Base-by-base conservation (phyloP, 805 yeast species). In the baker's yeast (Saccharomyces cerevisiae) region DNA sequence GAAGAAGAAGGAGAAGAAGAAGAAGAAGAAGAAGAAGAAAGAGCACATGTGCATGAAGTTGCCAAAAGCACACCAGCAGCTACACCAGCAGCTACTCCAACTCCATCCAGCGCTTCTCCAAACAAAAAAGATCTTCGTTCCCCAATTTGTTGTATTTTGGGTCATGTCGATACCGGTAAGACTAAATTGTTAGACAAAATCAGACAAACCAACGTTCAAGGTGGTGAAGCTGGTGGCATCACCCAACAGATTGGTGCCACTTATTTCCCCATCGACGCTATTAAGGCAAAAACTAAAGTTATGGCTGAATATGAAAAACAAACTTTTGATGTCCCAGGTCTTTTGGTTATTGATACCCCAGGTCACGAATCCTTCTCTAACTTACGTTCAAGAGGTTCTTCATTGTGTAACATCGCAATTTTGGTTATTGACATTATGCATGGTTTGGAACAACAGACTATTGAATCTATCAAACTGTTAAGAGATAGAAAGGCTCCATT, bases 241-340 rank as follows among this genome's bases (percentile, higher is more conserved):
- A 94, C 99, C 60, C 99, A 94, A 80, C 99, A 94, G 76, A 94
- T 94, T 70, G 99, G 99, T 82, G 99, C 99, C 54, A 94, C 99
- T 24, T 94, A 94, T 72, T 94, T 94, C 89, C 99, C 99, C 57
- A 90, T 94, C 62, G 95, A 87, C 30, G 90, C 97, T 47, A 89
- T 94, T 66, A 84, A 85, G 72, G 83, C 83, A 68, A 94, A 94
- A 76, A 94, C 98, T 28, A 86, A 83, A 48, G 95, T 87, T 51
- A 92, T 94, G 97, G 82, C 87, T 54, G 78, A 83, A 59, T 87
- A 83, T 69, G 96, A 89, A 71, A 87, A 87, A 68, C 84, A 84
- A 69, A 78, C 86, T 24, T 92, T 85, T 71, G 96, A 92, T 60
- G 98, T 94, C 55, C 99, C 99, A 54, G 99, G 99, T 76, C 77